Evolutionary conservation across 179 eudicot species (phyloP).

Genomic region (Spinacia oleracea): DNA sequence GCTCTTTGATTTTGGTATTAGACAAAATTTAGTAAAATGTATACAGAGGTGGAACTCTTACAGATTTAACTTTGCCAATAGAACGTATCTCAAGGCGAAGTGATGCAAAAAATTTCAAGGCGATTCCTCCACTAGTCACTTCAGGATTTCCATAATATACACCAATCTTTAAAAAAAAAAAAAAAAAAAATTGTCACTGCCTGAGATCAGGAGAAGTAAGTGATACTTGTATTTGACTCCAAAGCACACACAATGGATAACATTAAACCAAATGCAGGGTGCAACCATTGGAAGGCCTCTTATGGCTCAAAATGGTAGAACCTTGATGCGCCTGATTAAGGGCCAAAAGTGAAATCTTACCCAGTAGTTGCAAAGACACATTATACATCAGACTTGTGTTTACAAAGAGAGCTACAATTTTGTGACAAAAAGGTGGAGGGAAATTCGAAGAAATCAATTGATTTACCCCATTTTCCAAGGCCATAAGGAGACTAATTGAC

Average conservation of each 20-base stretch:
- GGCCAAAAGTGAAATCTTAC: background rate
- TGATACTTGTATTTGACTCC: background rate
- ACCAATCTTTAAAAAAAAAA: conserved; percentile 57
- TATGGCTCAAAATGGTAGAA: background rate
- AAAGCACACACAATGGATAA: conserved; percentile 5
- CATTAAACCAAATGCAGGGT: background rate
- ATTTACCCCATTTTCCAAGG: background rate
- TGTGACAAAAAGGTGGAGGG: background rate
- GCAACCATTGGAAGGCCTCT: background rate
- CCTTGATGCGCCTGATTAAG: background rate
- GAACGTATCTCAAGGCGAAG: conserved; percentile 95
- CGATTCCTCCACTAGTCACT: conserved; percentile 99
- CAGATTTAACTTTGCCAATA: conserved; percentile 92
- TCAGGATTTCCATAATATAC: conserved; percentile 97
- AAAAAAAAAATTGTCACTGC: conserved; percentile 16
- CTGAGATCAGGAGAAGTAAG: background rate
- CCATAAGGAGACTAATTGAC: background rate
- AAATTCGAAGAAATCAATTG: background rate
- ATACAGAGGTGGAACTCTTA: conserved; percentile 43
- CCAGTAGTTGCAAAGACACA: background rate
- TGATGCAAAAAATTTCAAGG: conserved; percentile 94
- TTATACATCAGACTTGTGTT: background rate
- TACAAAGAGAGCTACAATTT: background rate
- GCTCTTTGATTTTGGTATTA: background rate
- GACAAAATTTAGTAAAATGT: conserved; percentile 1